Evolutionary conservation across 495 filamentous ascomycete genomes (phyloP).

Genomic region (Astrothelium macrocarpum): DNA sequence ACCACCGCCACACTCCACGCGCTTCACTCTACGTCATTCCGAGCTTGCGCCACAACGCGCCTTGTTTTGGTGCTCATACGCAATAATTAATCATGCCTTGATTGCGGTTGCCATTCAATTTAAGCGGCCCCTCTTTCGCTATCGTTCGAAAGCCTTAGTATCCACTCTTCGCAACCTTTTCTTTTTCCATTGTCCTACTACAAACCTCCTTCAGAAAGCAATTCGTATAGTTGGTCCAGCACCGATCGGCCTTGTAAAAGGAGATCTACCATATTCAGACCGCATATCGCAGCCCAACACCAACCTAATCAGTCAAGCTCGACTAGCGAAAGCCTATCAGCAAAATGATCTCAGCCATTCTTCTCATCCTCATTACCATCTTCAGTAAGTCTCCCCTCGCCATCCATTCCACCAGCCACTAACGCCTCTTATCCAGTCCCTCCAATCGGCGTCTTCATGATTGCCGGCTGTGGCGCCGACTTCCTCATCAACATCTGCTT

Average conservation of each 20-base stretch:
- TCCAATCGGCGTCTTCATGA: conserved; percentile 52
- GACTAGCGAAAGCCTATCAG: neutral
- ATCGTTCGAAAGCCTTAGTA: neutral
- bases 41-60: neutral
- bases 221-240: neutral
- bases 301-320: neutral
- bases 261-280: neutral
- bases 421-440: conserved; percentile 40
- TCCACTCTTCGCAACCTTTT: neutral
- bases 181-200: neutral
- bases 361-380: conserved; percentile 49
- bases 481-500: conserved; percentile 56
- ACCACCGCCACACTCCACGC: neutral
- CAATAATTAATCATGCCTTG: neutral
- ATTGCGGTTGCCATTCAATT: neutral
- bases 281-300: neutral
- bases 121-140: neutral
- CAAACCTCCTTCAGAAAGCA: neutral
- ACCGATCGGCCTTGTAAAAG: neutral
- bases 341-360: conserved; percentile 31
- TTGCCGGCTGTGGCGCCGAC: conserved; percentile 55
- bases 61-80: too few relatives aligned
- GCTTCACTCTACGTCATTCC: neutral
- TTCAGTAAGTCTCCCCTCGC: conserved; percentile 38
- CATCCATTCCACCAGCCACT: neutral